Evolutionary conservation across 2,329 filamentous ascomycete genomes (phyloP), one percentile per base, ranked within the genome.

Genomic region (Alternaria sp.): DNA sequence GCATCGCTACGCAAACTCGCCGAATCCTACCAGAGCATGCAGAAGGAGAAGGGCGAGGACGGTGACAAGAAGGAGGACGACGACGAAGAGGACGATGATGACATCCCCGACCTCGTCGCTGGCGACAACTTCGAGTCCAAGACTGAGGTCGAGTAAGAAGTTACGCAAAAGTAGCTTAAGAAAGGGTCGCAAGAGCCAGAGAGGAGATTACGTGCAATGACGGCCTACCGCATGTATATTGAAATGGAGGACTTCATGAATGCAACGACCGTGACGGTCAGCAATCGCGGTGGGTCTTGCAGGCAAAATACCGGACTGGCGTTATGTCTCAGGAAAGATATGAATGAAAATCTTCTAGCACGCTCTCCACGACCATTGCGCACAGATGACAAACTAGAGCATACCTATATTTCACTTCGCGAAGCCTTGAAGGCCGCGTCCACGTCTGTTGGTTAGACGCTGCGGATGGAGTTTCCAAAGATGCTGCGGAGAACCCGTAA

Each of bases 1-100:
- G 96, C 96, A 66, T 97, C 93, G 69, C 93, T 99, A 80, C 93
- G 96, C 84, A 98, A 98, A 88, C 89, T 99, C 69, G 96, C 96
- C 77, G 96, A 99, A 89, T 96, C 92, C 89, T 99, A 99, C 89
- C 96, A 99, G 90, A 96, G 89, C 86, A 90, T 98, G 89, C 95
- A 97, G 86, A 97, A 97, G 91, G 91, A 90, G 80, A 92, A 93
- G 83, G 92, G 86, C 63, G 89, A 91, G 79, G 90, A 87, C 58
- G 90, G 89, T 71, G 92, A 40, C 36, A 40, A 89, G 77, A 90
- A 91, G 83, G 89, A 90, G 76, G 89, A 90, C 23, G 82, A 83
- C 61, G 85, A 86, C 59, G 83, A 83, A 57, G 85, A 86, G 63
- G 86, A 88, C 64, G 88, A 90, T 61, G 93, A 96, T 67, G 96